Evolutionary conservation across 495 filamentous ascomycete genomes (phyloP), one percentile per base, ranked within the genome.

Genomic region (Filosporella fistucella): DNA sequence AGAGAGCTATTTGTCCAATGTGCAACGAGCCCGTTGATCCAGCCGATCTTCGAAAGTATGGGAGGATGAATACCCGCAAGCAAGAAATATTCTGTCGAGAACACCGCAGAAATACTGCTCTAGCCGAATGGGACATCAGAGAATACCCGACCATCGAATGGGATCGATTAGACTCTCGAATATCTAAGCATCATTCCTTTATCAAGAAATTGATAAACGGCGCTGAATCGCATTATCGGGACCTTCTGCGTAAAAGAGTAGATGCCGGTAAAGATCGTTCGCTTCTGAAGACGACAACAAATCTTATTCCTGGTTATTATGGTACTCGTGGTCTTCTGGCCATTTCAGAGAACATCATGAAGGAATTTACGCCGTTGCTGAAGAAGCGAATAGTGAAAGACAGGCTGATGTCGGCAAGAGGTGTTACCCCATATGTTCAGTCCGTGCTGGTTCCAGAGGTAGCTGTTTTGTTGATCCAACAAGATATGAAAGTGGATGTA

Each of bases 401-500:
- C 62, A 67, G 68, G 30, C 68, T 94, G 11, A 72, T 95, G 37
- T 78, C 85, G 10, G 71, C 73, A 0, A 73, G 84, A 20, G 87
- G 89, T 9, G 73, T 87, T 22, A 80, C 79, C 12, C 77, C 74
- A 14, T 98, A 88, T 55, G 78, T 96, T 7, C 89, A 96, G 64
- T 70, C 73, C 0, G 93, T 97, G 2, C 67, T 96, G 33, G 89
- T 95, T 12, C 91, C 91, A 0, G 93, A 98, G 61, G 62, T 96
- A 39, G 78, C 85, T 4, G 71, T 88, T 1, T 65, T 68, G 52
- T 72, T 98, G 14, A 84, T 97, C 21, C 86, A 77, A 70, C 85
- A 96, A 52, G 93, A 98, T 58, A 86, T 96, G 86, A 58, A 63
- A 0, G 75, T 85, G n/a, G 65, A 66, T 5, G 77, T 78, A 43